Base-by-base conservation (phyloP, 768 basidiomycete genomes). In the Calvatia gigantea region DNA sequence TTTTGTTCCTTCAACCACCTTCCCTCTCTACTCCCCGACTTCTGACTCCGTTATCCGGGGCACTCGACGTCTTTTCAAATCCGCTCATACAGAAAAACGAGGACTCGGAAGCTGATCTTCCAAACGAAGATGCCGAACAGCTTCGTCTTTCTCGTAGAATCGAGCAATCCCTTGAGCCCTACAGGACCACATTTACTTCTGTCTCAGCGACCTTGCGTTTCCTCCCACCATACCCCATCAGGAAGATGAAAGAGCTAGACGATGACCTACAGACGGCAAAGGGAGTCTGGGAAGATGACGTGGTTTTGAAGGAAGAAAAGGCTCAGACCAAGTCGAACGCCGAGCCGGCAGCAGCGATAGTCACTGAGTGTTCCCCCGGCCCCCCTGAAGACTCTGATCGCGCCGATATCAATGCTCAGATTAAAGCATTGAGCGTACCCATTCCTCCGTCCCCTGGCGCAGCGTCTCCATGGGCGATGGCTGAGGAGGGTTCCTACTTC, bases 141-240 rank as follows among this genome's bases (percentile, higher is more conserved):
- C 65, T 82, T 23, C 77, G 80, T 43, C 79, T 94, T 6, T 86
- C 93, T 5, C 77, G 81, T 51, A 83, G 91, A 17, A 93, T 97
- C 29, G 84, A 91, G 47, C 77, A 87, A 51, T 85, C 90, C 0
- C 75, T 95, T n/a, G 82, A 89, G 37, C 89, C 91, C 1, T 99
- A 97, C 67, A 74, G 78, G 61, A 84, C 76, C 58, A 94, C 91
- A 1, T 93, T 94, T 64, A 89, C 98, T 28, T 98, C 97, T 1
- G 91, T 94, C 39, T 98, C 95, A 2, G 89, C 95, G 0, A 93
- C 94, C 0, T 74, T 98, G 44, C 84, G 92, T 4, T 97, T 97
- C 67, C 91, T 87, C 12, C 94, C 96, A 21, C 97, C 97, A 3
- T 87, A 91, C 65, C 89, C 94, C 6, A 82, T 99, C 37, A 76